These are phyloP conservation scores for Aspergillus fructus DNA, from an alignment of 2,329 filamentous ascomycete species.

Conservation along the genomic window DNA sequence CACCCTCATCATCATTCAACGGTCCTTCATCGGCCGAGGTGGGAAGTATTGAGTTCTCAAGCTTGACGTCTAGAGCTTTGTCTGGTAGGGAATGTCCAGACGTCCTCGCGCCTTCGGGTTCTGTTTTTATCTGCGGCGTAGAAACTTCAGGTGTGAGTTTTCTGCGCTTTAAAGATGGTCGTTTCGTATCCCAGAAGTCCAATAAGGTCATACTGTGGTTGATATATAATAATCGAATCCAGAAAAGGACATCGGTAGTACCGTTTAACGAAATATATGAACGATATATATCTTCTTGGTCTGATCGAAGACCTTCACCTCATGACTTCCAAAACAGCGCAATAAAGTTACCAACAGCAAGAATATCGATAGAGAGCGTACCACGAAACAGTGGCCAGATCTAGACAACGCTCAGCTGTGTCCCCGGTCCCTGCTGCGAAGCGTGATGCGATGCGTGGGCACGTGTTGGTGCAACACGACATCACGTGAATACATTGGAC, in stretches of 20 bases:
- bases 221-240: background rate
- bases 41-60: constrained; percentile 24
- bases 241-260: background rate
- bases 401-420: background rate
- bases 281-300: constrained; percentile 4
- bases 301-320: background rate
- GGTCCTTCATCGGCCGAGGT: background rate
- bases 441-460: background rate
- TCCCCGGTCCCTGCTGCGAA: background rate
- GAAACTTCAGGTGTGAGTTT: constrained; percentile 22
- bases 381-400: background rate
- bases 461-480: constrained; percentile 27
- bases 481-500: constrained; percentile 26
- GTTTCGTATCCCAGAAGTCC: constrained; percentile 37
- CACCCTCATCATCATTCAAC: constrained; percentile 16
- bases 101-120: constrained; percentile 9
- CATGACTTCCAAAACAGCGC: background rate
- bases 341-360: background rate
- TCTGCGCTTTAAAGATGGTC: constrained; percentile 32
- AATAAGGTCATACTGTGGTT: constrained; percentile 33
- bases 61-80: constrained; percentile 37
- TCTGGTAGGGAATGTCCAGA: background rate
- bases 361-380: background rate
- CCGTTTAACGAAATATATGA: constrained; percentile 10
- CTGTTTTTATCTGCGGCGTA: background rate